Base-by-base conservation (phyloP, 2,329 filamentous ascomycete species). In the Elsinoe batatas region DNA sequence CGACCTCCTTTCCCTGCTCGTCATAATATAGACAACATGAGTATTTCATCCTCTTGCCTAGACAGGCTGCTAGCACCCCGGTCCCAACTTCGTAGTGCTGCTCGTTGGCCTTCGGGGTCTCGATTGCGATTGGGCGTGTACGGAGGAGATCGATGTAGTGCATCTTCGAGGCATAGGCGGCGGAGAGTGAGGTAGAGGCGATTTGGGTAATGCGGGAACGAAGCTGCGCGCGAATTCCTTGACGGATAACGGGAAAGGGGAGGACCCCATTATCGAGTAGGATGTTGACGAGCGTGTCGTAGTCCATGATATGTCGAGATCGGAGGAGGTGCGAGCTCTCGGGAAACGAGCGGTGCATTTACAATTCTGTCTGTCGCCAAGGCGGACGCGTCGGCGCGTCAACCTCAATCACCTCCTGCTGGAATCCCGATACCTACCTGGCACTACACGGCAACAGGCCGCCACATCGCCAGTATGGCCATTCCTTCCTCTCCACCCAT, bases 21-120 rank as follows among this genome's bases (percentile, higher is more conserved):
- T 72, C 82, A 58, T 77, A 79, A 66, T 87, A 87, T 63, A 85
- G 71, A 65, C 80, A 84, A 60, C 74, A 77, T n/a, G 79, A 83
- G 67, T 87, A 88, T 74, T 87, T 87, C 82, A 87, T 87, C 55
- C 83, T 72, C 3, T 82, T 81, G 0, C 84, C 84, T 11, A 88
- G 70, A 66, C 77, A 82, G 26, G 76, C 78, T 26, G 71, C 69
- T 38, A 87, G 68, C 20, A 87, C 79, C 3, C 80, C 80, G 0
- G 83, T 85, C 37, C 81, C 82, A 38, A 87, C 83, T 69, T 87
- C 84, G 64, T 88, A 87, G 68, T 87, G 84, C 73, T 87, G 84
- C 62, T 78, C 72, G 65, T 87, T 87, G 18, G 84, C 83, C 1
- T 76, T 71, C 3, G 74, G 76, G 0, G 83, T 85, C 66, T 84